phyloP scores from a whole-genome alignment of 176 grass and related monocot species.

The Saccharum officinarum region DNA sequence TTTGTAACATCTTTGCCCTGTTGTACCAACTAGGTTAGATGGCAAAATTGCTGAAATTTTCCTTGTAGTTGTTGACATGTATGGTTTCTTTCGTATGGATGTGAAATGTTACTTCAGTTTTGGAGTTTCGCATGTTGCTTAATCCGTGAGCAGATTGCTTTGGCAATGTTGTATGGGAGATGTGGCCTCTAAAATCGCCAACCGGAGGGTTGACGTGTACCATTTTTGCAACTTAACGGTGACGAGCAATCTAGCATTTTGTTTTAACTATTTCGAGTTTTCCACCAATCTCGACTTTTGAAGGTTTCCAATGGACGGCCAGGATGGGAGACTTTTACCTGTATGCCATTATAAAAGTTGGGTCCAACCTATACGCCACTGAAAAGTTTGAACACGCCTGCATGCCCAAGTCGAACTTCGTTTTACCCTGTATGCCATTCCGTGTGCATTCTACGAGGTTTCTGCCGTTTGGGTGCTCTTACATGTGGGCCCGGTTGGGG shows the following conservation, averaged over 20 bases:
- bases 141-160: background rate
- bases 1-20: constrained; percentile 20
- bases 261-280: background rate
- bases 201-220: background rate
- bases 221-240: background rate
- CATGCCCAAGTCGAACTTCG: too few species aligned
- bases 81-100: constrained; percentile 24
- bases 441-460: too few species aligned
- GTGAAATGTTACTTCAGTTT: constrained; percentile 2
- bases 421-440: too few species aligned
- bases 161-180: background rate
- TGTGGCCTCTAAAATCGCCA: background rate
- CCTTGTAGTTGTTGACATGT: constrained; percentile 29
- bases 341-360: too few species aligned
- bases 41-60: constrained; percentile 11
- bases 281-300: background rate
- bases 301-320: background rate
- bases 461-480: too few species aligned
- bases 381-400: too few species aligned
- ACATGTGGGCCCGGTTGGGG: too few species aligned
- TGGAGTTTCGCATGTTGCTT: background rate
- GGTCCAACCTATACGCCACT: too few species aligned
- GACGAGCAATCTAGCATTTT: background rate
- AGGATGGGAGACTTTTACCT: too few species aligned
- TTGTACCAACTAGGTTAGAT: constrained; percentile 41